These are phyloP conservation scores for Ceratocystis lukuohia DNA, from an alignment of 2,329 filamentous ascomycete genomes.

Conservation along the genomic window DNA sequence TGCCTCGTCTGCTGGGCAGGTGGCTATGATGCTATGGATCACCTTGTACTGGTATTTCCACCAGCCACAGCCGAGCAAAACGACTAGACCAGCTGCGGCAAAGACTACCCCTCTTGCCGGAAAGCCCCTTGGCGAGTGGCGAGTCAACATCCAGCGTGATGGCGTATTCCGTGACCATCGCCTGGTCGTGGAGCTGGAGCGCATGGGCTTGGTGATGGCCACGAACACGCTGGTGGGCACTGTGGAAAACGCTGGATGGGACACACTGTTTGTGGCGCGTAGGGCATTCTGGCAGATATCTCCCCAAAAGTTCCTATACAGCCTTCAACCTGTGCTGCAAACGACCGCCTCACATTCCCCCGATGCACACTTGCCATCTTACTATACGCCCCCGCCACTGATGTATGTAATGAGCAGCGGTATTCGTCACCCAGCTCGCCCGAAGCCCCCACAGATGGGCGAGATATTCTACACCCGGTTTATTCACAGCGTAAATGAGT, in stretches of 20 bases:
- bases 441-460: constrained; percentile 79
- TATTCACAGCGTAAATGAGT: constrained; percentile 67
- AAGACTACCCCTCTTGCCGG: constrained; percentile 55
- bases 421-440: constrained; percentile 71
- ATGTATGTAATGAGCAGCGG: constrained; percentile 70
- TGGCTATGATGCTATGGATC: constrained; percentile 94
- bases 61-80: constrained; percentile 56
- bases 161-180: constrained; percentile 78
- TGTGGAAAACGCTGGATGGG: constrained; percentile 53
- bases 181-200: constrained; percentile 76
- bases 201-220: constrained; percentile 74
- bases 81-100: constrained; percentile 43
- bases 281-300: constrained; percentile 88
- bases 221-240: constrained; percentile 60
- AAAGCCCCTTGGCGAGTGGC: constrained; percentile 73
- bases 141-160: constrained; percentile 68
- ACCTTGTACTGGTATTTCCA: constrained; percentile 97
- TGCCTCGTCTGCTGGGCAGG: constrained; percentile 77
- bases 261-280: constrained; percentile 66
- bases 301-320: constrained; percentile 70
- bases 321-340: constrained; percentile 30
- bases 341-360: constrained; percentile 62
- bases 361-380: constrained; percentile 74
- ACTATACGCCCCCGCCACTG: constrained; percentile 70
- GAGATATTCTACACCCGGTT: constrained; percentile 85